Evolutionary conservation across 176 grass and related monocot species (phyloP).

Genomic region (Cenchrus purpureus): DNA sequence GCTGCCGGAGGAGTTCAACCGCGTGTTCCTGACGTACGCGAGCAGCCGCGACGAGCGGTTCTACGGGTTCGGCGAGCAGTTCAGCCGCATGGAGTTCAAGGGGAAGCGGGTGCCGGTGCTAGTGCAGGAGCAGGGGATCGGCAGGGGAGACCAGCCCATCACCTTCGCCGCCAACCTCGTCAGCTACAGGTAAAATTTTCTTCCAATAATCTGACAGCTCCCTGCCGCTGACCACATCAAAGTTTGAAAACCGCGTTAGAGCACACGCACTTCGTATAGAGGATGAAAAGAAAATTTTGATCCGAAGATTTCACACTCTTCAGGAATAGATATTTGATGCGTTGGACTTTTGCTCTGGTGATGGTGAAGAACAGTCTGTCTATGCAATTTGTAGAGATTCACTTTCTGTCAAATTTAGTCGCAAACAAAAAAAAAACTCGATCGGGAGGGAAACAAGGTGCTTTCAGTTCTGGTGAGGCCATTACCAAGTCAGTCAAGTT

Average conservation of each 20-base stretch:
- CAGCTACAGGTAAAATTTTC: conserved; percentile 66
- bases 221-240: not conserved
- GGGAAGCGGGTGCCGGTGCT: conserved; percentile 76
- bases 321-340: not conserved
- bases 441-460: not conserved
- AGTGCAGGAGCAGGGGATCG: conserved; percentile 96
- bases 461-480: not conserved
- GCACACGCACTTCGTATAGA: not conserved
- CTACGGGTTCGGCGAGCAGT: conserved; percentile 95
- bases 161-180: conserved; percentile 88
- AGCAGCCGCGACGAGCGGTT: conserved; percentile 74
- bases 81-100: conserved; percentile 92
- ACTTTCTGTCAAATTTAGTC: not conserved
- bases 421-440: not conserved
- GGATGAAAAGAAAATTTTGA: not conserved
- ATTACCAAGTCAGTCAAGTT: not conserved
- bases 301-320: not conserved
- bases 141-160: conserved; percentile 96
- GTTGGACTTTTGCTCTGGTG: not conserved
- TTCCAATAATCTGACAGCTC: not conserved
- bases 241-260: not conserved
- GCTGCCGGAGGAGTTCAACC: conserved; percentile 63
- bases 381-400: not conserved
- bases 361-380: not conserved
- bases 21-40: conserved; percentile 69